These are phyloP conservation scores for Kluyveromyces siamensis DNA, from an alignment of 805 yeast species.

Conservation along the genomic window DNA sequence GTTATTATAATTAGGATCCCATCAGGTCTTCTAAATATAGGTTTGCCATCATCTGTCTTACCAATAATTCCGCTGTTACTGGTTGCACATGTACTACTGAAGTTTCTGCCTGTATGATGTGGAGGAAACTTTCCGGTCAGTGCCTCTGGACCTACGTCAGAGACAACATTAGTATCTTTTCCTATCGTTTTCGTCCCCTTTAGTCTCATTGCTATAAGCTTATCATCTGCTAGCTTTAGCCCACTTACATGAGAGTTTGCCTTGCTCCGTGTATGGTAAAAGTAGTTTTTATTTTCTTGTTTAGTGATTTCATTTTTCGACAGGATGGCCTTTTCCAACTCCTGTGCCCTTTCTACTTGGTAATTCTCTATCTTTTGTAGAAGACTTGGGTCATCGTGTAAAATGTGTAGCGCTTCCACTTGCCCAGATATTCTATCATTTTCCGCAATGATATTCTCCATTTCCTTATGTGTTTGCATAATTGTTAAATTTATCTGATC, in stretches of 20 bases:
- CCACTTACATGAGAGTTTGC: conserved; percentile 16
- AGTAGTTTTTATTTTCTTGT: not conserved
- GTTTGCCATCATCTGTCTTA: conserved; percentile 31
- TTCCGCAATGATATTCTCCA: conserved; percentile 42
- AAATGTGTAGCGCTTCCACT: conserved; percentile 40
- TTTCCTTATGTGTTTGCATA: conserved; percentile 49
- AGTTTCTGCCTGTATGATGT: conserved; percentile 25
- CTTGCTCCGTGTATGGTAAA: conserved; percentile 29
- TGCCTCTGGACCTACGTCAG: conserved; percentile 8
- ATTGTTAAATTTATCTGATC: conserved; percentile 52
- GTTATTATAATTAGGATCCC: conserved; percentile 60
- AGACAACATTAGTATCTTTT: not conserved
- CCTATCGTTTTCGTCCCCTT: conserved; percentile 12
- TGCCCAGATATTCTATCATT: conserved; percentile 50
- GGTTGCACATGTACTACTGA: conserved; percentile 31
- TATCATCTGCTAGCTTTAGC: conserved; percentile 14
- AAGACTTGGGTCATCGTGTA: conserved; percentile 29
- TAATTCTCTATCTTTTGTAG: conserved; percentile 14
- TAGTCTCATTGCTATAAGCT: conserved; percentile 12
- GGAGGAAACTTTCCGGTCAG: conserved; percentile 18
- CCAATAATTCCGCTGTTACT: conserved; percentile 42
- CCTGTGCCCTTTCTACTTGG: conserved; percentile 11
- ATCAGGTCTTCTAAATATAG: conserved; percentile 59
- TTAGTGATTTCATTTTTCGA: not conserved
- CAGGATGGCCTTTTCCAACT: conserved; percentile 6